Evolutionary conservation across 257 asterid species (phyloP).

Genomic region (Fraxinus anomala): DNA sequence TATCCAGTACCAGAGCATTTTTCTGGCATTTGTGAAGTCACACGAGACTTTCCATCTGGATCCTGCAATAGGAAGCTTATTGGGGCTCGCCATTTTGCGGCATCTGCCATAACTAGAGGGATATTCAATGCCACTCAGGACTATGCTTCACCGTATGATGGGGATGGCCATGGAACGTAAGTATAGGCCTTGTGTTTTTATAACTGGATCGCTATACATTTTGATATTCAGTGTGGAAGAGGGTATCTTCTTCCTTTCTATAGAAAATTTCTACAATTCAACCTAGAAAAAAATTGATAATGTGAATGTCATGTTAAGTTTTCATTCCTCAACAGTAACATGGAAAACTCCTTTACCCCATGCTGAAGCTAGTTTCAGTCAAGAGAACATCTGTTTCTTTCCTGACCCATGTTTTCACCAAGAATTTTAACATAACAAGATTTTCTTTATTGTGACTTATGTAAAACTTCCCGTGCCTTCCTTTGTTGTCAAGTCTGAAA

Average conservation of each 20-base stretch:
- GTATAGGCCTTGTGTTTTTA: slow-evolving; percentile 29
- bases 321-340: neutral
- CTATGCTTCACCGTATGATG: slow-evolving; percentile 95
- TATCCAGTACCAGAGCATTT: slow-evolving; percentile 84
- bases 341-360: neutral
- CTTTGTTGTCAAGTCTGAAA: neutral
- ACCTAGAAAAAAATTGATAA: neutral
- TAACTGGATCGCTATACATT: neutral
- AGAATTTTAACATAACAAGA: neutral
- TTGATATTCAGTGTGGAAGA: neutral
- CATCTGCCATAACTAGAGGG: slow-evolving; percentile 97
- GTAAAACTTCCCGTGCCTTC: neutral
- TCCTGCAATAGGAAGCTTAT: slow-evolving; percentile 96
- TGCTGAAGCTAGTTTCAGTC: neutral
- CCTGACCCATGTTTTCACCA: neutral
- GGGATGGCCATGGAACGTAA: slow-evolving; percentile 99
- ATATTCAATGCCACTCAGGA: slow-evolving; percentile 93
- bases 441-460: neutral
- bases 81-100: slow-evolving; percentile 99
- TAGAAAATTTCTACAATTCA: neutral
- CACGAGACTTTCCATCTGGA: slow-evolving; percentile 93
- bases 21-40: slow-evolving; percentile 95
- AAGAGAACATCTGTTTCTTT: neutral
- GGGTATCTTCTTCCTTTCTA: neutral
- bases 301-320: neutral